Conservation (phyloP, 225 moss, liverwort and hornwort genomes). For the Thuidium tamariscinum region DNA sequence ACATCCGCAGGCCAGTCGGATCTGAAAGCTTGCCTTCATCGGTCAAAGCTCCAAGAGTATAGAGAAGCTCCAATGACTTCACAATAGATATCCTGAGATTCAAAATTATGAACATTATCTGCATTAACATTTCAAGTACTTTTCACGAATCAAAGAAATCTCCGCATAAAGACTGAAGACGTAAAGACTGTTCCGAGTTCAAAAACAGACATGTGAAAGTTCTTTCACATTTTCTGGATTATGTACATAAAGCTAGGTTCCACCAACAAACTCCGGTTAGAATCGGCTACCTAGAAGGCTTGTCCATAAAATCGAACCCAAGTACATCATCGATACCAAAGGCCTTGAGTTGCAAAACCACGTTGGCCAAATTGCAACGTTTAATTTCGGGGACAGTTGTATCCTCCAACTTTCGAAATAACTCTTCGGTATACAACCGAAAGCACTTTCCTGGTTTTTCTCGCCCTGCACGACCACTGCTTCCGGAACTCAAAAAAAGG, state of each 20-base stretch:
- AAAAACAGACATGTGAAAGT: background rate
- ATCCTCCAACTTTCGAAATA: slow-evolving; percentile 68
- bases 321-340: slow-evolving; percentile 91
- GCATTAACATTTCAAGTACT: background rate
- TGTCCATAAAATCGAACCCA: slow-evolving; percentile 97
- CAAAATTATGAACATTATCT: background rate
- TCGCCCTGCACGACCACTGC: slow-evolving; percentile 99
- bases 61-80: slow-evolving; percentile 87
- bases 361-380: slow-evolving; percentile 84
- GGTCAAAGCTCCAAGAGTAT: slow-evolving; percentile 80
- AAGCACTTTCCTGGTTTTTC: slow-evolving; percentile 95
- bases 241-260: background rate
- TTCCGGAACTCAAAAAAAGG: slow-evolving; percentile 29
- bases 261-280: background rate
- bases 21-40: slow-evolving; percentile 84
- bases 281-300: slow-evolving; percentile 63
- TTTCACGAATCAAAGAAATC: background rate
- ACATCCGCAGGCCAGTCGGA: slow-evolving; percentile 75
- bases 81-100: slow-evolving; percentile 73
- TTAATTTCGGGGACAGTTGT: slow-evolving; percentile 89
- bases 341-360: slow-evolving; percentile 94
- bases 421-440: slow-evolving; percentile 76
- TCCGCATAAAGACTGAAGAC: background rate
- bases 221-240: background rate
- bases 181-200: background rate